Percentiles rank a stretch among this genome's conserved stretches.
These are phyloP conservation scores for Aspergillus nidulans DNA, from an alignment of 495 filamentous ascomycete genomes.

Conservation along the genomic window DNA sequence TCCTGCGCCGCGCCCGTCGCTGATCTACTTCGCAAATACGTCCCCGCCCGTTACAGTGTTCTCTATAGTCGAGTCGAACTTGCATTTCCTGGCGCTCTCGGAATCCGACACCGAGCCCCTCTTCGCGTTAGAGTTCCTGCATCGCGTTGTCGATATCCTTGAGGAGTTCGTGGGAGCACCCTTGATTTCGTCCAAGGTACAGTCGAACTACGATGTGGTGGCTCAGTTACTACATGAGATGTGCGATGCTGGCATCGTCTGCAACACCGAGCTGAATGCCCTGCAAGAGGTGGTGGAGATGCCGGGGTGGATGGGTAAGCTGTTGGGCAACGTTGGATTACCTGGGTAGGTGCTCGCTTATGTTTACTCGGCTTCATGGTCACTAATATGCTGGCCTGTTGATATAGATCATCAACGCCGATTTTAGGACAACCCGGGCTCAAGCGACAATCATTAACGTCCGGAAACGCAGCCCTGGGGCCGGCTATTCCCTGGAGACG, in stretches of 20 bases:
- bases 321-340: conserved; percentile 82
- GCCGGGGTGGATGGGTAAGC: conserved; percentile 80
- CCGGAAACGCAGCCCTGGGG: conserved; percentile 37
- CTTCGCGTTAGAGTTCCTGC: conserved; percentile 93
- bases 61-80: conserved; percentile 77
- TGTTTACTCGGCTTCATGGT: not conserved
- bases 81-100: conserved; percentile 79
- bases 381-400: not conserved
- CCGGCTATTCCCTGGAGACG: conserved; percentile 80
- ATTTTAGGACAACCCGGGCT: conserved; percentile 37
- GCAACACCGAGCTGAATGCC: conserved; percentile 89
- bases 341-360: conserved; percentile 53
- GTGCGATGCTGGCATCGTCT: conserved; percentile 89
- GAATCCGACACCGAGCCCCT: conserved; percentile 86
- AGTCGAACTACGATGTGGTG: conserved; percentile 87
- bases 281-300: conserved; percentile 88
- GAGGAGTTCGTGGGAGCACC: conserved; percentile 96
- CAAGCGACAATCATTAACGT: conserved; percentile 40
- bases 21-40: conserved; percentile 77
- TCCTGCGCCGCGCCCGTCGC: conserved; percentile 73
- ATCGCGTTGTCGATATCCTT: conserved; percentile 85
- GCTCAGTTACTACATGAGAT: conserved; percentile 92
- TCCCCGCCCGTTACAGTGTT: conserved; percentile 87
- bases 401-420: conserved; percentile 37
- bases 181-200: conserved; percentile 77